Evolutionary conservation across 2,329 filamentous ascomycete species (phyloP), one percentile per base, ranked within the genome.

Genomic region (Cryphonectria nitschkei): DNA sequence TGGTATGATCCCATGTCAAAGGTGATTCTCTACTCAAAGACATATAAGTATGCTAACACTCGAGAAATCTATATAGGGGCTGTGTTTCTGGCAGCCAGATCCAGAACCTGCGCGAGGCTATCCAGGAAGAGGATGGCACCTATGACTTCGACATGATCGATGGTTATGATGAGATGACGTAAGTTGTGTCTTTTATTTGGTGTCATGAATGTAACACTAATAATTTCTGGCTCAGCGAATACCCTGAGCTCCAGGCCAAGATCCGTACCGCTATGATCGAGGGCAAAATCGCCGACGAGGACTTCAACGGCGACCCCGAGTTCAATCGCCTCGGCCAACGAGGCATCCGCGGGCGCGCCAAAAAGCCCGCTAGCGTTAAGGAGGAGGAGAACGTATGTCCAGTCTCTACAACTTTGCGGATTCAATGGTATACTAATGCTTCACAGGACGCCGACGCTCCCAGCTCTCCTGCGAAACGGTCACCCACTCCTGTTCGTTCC

Each of bases 221-320:
- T 58, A 14, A 77, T 8, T 74, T 5, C 43, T 43, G 16, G 2
- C 50, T 54, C 69, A 84, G 83, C 4, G 81, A 81, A 3, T 82
- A 90, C 52, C 82, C 85, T 0, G 91, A 93, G 1, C 76, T 89
- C 1, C 89, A 95, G 80, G 88, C 88, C 61, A 97, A 96, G 84
- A 84, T 98, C 74, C 85, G 87, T 66, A 87, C 87, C 62, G 93
- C 92, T 67, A 80, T 98, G 34, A 85, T 87, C 71, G 87, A 95
- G 78, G 94, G 93, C 34, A 93, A 96, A 76, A 91, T 98, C 76
- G 91, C 92, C 75, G 86, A 93, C 58, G 91, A 93, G 67, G 95
- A 98, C 76, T 98, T 94, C 89, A 95, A 92, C 46, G 94, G 94
- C 16, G 93, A 97, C 74, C 83, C 88, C 3, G 91, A 92, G 77